Evolutionary conservation across 345 rosid genomes (phyloP).

Genomic region (Toxicodendron radicans): DNA sequence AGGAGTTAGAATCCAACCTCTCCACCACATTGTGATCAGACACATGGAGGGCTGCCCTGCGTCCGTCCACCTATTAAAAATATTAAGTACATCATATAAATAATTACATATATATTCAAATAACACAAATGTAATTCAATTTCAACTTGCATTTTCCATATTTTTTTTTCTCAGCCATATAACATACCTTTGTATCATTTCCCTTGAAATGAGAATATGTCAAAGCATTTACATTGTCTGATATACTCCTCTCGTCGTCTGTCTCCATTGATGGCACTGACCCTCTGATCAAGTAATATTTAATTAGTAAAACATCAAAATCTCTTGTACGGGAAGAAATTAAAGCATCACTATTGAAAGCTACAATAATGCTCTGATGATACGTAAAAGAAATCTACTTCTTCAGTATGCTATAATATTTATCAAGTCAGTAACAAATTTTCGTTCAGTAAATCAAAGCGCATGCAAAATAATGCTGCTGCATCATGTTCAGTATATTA

Average conservation of each 20-base stretch:
- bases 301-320: slow-evolving; percentile 10
- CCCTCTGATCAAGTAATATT: slow-evolving; percentile 35
- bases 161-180: background rate
- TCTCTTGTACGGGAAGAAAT: background rate
- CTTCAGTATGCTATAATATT: background rate
- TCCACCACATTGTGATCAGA: slow-evolving; percentile 31
- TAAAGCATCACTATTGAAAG: background rate
- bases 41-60: slow-evolving; percentile 24
- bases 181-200: slow-evolving; percentile 42
- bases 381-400: background rate
- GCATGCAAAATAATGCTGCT: background rate
- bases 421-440: background rate
- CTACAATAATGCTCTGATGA: background rate
- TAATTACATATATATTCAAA: slow-evolving; percentile 4
- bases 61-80: slow-evolving; percentile 34
- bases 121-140: background rate
- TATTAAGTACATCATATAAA: background rate
- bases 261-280: slow-evolving; percentile 50
- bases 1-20: slow-evolving; percentile 36
- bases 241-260: slow-evolving; percentile 31
- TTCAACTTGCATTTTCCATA: background rate
- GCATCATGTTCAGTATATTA: background rate
- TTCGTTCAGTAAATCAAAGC: background rate
- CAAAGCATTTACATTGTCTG: slow-evolving; percentile 35
- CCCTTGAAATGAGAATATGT: slow-evolving; percentile 32